phyloP scores from a whole-genome alignment of 2,329 filamentous ascomycete genomes.

The Colletotrichum magnum region DNA sequence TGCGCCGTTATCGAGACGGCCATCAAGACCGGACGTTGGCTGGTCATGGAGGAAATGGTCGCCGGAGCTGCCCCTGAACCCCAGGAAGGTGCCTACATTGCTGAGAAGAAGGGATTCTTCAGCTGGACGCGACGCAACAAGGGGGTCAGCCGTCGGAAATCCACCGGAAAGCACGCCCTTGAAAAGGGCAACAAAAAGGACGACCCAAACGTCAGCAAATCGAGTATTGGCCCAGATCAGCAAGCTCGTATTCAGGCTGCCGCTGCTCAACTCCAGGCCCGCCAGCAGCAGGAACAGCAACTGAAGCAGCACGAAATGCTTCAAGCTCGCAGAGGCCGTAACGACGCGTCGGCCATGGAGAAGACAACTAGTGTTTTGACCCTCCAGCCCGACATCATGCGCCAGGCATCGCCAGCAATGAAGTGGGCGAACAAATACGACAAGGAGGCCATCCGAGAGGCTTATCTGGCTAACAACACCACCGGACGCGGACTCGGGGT shows the following conservation, averaged over 20 bases:
- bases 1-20: conserved; percentile 93
- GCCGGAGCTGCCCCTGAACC: conserved; percentile 91
- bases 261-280: conserved; percentile 84
- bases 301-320: conserved; percentile 48
- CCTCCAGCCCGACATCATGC: conserved; percentile 86
- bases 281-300: conserved; percentile 72
- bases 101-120: conserved; percentile 95
- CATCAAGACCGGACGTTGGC: conserved; percentile 86
- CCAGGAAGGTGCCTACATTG: conserved; percentile 88
- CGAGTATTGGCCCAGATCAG: conserved; percentile 89
- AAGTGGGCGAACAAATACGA: conserved; percentile 98
- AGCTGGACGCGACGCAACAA: conserved; percentile 83
- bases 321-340: conserved; percentile 66
- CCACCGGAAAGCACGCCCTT: conserved; percentile 73
- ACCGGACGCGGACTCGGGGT: conserved; percentile 77
- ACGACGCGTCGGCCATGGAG: conserved; percentile 69
- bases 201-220: conserved; percentile 75
- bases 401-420: conserved; percentile 91
- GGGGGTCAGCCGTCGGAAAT: conserved; percentile 76
- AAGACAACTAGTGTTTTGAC: conserved; percentile 95
- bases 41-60: conserved; percentile 96
- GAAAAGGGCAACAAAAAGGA: conserved; percentile 60
- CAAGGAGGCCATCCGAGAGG: conserved; percentile 85
- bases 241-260: conserved; percentile 94
- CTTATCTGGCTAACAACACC: conserved; percentile 83